Evolutionary conservation across 164 flowering plant species (phyloP), one percentile per base, ranked within the genome.

Genomic region (Aristolochia californica): DNA sequence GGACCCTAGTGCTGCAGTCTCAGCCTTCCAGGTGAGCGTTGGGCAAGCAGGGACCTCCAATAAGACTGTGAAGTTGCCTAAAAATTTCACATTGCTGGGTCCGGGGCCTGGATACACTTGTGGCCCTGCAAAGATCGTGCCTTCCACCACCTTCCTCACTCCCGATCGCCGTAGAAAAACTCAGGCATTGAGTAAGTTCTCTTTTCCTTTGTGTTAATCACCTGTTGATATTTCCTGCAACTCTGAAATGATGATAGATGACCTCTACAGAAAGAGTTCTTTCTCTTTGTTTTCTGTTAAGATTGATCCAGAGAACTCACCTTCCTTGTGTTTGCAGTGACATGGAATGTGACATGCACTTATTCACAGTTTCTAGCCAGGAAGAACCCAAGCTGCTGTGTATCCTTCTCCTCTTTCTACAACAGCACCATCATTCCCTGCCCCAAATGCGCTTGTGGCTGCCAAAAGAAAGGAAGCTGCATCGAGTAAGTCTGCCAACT

Each of bases 261-360:
- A 3, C 7, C 7, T 28, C 34, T 28, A 3, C 7, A 28, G 34
- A 3, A 2, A 7, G 7, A 14, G 40, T 44, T 44, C 17, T 15
- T 48, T 28, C 26, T 11, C 22, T n/a, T 17, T 47, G 9, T 17
- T 47, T 47, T 11, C 12, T 47, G 50, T 9, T 34, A 7, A 2
- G 40, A 34, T 34, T 34, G 10, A 34, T 34, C 9, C 10, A 28
- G 30, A 28, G 30, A 34, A 34, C 9, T 34, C n/a, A n/a, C n/a
- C n/a, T n/a, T n/a, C n/a, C n/a, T n/a, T n/a, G n/a, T n/a, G n/a
- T n/a, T n/a, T 71, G 78, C 89, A 88, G 91, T 85, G 90, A 88
- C 90, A 55, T 85, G 93, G 93, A 85, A 85, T 64, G 84, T 88
- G 48, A 88, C 94, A 0, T 88, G 94, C 79, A 87, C 91, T 15